These are phyloP conservation scores for Botryotinia convoluta DNA, from an alignment of 2,329 filamentous ascomycete species.

Conservation along the genomic window DNA sequence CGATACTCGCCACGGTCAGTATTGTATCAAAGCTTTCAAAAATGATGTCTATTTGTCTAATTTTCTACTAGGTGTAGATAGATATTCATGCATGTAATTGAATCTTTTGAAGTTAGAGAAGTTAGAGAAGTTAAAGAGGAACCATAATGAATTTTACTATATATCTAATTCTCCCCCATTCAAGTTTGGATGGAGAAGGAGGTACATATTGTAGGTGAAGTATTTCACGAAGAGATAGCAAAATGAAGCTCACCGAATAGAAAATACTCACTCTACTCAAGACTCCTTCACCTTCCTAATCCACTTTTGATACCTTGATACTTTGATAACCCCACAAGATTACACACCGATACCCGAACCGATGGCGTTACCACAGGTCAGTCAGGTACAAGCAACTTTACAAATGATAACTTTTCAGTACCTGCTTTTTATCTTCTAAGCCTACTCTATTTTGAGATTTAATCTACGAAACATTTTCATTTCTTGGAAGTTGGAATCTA, in stretches of 20 bases:
- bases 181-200: background rate
- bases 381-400: background rate
- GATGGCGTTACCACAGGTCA: constrained; percentile 3
- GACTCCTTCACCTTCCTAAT: background rate
- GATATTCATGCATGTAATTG: background rate
- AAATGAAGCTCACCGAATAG: constrained; percentile 11
- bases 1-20: background rate
- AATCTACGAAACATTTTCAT: background rate
- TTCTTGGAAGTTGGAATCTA: background rate
- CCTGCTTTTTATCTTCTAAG: constrained; percentile 1
- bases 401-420: background rate
- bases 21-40: background rate
- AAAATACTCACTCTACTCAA: background rate
- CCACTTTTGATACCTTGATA: background rate
- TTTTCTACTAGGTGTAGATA: background rate
- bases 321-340: background rate
- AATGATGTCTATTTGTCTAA: background rate
- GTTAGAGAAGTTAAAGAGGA: background rate
- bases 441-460: constrained; percentile 10
- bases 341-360: constrained; percentile 5
- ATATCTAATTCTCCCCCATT: background rate
- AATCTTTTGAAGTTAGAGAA: background rate
- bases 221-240: background rate
- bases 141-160: background rate
- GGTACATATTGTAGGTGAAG: constrained; percentile 1